A percentile compares a stretch with the other conserved stretches of the same genome.
Evolutionary conservation across 108 stramenopile genomes (phyloP).

Genomic region (Cyclostephanos invisitatus): DNA sequence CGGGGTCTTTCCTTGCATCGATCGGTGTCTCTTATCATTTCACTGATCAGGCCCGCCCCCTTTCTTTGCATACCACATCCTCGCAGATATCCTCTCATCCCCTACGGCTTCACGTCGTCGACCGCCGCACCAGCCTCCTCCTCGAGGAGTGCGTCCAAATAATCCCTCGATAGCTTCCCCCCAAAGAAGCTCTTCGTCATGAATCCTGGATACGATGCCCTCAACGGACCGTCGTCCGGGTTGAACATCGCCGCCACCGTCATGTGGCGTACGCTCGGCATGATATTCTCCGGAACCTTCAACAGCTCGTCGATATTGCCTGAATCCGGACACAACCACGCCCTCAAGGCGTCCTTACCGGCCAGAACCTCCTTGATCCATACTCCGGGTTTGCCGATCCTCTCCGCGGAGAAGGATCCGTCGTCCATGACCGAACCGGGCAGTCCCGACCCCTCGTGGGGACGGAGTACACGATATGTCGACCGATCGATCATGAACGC

Average conservation of each 20-base stretch:
- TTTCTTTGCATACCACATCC: too few species aligned
- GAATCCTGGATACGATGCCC: slow-evolving; percentile 31
- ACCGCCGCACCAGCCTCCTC: too few species aligned
- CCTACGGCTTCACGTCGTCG: too few species aligned
- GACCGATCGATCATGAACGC: slow-evolving; percentile 26
- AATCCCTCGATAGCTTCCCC: slow-evolving; percentile 11
- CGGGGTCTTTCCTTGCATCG: too few species aligned
- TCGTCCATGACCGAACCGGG: slow-evolving; percentile 32
- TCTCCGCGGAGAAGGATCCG: slow-evolving; percentile 22
- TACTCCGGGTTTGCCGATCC: slow-evolving; percentile 30
- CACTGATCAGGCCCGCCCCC: too few species aligned
- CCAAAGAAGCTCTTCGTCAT: slow-evolving; percentile 25
- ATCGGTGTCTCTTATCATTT: too few species aligned
- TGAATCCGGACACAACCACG: slow-evolving; percentile 8
- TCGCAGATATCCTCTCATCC: too few species aligned
- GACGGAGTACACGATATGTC: slow-evolving; percentile 22
- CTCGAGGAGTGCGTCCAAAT: slow-evolving; percentile 8
- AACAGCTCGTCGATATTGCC: slow-evolving; percentile 14
- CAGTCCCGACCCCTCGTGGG: slow-evolving; percentile 2
- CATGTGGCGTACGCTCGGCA: slow-evolving; percentile 23
- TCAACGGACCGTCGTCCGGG: slow-evolving; percentile 31
- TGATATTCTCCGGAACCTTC: slow-evolving; percentile 13
- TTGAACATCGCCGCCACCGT: slow-evolving; percentile 11
- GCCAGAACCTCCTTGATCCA: slow-evolving; percentile 40
- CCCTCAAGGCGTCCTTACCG: neutral